Evolutionary conservation across 371 early-diverging fungal genomes (phyloP).

Genomic region (Mucor piriformis): DNA sequence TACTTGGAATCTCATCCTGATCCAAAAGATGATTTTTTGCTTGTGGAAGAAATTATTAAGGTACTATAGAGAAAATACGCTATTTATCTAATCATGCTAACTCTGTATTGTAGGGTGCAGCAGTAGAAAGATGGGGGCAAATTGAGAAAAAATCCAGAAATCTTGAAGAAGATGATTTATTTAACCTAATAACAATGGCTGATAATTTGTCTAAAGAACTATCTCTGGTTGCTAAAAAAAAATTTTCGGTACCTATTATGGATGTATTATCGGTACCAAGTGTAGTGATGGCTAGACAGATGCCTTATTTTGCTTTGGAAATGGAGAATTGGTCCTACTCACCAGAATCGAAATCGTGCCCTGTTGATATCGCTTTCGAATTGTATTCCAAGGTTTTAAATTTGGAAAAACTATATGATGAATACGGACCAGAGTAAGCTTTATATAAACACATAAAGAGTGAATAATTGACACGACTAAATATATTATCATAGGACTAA

Average conservation of each 20-base stretch:
- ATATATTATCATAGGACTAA: conserved; percentile 33
- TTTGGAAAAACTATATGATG: conserved; percentile 51
- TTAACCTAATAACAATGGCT: conserved; percentile 44
- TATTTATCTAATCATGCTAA: not conserved
- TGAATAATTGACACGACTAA: too few relatives aligned
- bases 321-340: conserved; percentile 57
- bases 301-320: conserved; percentile 56
- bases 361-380: conserved; percentile 53
- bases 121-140: conserved; percentile 49
- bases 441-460: not conserved
- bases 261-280: conserved; percentile 38
- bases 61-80: conserved; percentile 24
- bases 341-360: conserved; percentile 41
- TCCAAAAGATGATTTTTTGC: conserved; percentile 34
- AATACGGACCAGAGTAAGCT: conserved; percentile 48
- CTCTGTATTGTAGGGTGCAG: conserved; percentile 41
- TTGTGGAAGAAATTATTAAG: conserved; percentile 48
- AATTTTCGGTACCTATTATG: conserved; percentile 43
- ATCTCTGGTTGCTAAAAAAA: conserved; percentile 33
- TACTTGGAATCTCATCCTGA: conserved; percentile 48
- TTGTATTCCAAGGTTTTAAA: conserved; percentile 53
- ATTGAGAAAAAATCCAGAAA: conserved; percentile 37
- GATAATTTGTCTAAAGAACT: conserved; percentile 53
- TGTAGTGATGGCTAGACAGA: conserved; percentile 54
- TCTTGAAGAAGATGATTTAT: conserved; percentile 35